Conservation (phyloP, 169 alveolate species). For the Plasmodium vivax region DNA sequence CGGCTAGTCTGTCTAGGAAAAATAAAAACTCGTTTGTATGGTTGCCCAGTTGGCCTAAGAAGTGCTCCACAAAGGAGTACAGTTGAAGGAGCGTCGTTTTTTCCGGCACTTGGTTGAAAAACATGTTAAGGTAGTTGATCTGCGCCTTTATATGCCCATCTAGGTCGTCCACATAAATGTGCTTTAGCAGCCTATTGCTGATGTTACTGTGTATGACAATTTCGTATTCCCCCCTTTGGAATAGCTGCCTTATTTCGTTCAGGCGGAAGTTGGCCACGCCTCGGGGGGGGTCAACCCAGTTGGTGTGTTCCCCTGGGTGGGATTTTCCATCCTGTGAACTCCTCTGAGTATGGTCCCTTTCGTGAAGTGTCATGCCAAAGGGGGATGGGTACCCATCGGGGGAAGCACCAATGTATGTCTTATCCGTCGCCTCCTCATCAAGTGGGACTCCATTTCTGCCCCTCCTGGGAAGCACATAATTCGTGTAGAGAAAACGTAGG, state of each 20-base stretch:
- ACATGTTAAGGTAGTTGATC: slow-evolving; percentile 44
- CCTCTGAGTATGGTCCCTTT: background rate
- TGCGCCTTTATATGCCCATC: slow-evolving; percentile 2
- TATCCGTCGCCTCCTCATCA: background rate
- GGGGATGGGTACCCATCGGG: background rate
- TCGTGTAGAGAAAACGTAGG: background rate
- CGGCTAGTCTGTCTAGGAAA: slow-evolving; percentile 54
- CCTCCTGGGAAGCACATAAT: slow-evolving; percentile 4
- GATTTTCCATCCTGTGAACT: background rate
- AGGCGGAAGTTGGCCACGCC: background rate
- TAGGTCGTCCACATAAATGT: slow-evolving; percentile 45
- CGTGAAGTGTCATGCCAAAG: background rate
- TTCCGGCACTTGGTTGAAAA: slow-evolving; percentile 14
- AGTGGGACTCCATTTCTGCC: background rate
- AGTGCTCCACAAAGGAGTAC: slow-evolving; percentile 28
- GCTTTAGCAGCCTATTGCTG: slow-evolving; percentile 36
- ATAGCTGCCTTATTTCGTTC: background rate
- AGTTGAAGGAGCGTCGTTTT: slow-evolving; percentile 5
- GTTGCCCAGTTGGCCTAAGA: background rate
- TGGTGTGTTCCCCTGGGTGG: background rate
- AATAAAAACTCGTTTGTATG: slow-evolving; percentile 39
- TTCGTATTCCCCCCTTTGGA: slow-evolving; percentile 12
- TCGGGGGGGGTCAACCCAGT: background rate
- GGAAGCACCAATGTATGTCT: background rate
- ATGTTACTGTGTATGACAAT: slow-evolving; percentile 55